Evolutionary conservation across 345 rosid genomes (phyloP), one percentile per base, ranked within the genome.

Genomic region (Gossypium mustelinum): DNA sequence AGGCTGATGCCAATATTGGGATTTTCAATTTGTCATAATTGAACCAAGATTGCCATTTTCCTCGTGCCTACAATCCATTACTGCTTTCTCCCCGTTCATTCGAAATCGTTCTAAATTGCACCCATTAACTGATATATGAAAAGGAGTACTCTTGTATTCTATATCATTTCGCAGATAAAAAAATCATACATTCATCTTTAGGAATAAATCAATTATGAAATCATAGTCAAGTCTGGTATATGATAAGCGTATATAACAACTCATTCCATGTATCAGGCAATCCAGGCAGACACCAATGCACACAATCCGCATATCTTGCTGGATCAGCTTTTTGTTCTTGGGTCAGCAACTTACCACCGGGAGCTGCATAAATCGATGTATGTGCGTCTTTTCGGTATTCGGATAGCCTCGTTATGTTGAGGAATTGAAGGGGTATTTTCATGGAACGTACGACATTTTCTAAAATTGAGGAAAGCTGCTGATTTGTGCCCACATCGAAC

Each of bases 261-360:
- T 94, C 97, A 13, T 93, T 91, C 99, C 98, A 94, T 2, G 89
- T 87, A 68, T 95, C 99, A 9, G 98, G 99, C 70, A 95, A 77
- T 17, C 99, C 98, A 0, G 97, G 99, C 55, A 95, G 93, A 72
- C 98, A 94, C 99, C 99, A 94, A 29, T 95, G 99, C 61, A 84
- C 79, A 68, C 99, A 95, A 75, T 94, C 99, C 0, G 94, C 95
- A 13, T 79, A 89, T 0, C 74, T 89, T 14, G 76, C 82, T 1
- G 94, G 94, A 62, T 89, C 86, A n/a, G 79, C 80, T 63, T 72
- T 84, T 79, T 87, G 85, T 81, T 84, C 89, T 11, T 70, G 77
- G 13, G 89, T 83, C 0, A 84, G 74, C 68, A 87, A 51, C 54
- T 84, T 88, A 67, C 94, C 94, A 16, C 2, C 74, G 50, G 14